Conservation (phyloP, 1,284 basidiomycete genomes). For the Trametes polyzona region DNA sequence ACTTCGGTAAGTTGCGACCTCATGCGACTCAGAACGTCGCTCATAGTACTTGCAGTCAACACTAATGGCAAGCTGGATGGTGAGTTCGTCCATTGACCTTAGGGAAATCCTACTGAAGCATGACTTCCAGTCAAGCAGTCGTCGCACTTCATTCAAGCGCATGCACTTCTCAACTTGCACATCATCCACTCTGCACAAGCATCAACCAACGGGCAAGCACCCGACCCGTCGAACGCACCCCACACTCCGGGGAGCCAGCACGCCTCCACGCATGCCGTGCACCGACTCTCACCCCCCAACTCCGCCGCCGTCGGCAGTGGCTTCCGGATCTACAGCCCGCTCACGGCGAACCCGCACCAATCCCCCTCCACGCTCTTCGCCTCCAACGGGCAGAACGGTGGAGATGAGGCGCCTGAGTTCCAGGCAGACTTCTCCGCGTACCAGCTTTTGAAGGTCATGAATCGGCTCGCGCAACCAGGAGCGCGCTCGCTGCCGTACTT, state of each 20-base stretch:
- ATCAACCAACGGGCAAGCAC: slow-evolving; percentile 29
- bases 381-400: slow-evolving; percentile 13
- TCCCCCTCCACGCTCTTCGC: slow-evolving; percentile 35
- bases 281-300: slow-evolving; percentile 39
- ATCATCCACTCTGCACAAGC: slow-evolving; percentile 75
- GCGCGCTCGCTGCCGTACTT: slow-evolving; percentile 73
- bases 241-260: slow-evolving; percentile 21
- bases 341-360: slow-evolving; percentile 43
- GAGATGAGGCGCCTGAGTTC: slow-evolving; percentile 37
- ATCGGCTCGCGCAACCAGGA: slow-evolving; percentile 63
- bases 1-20: slow-evolving; percentile 54
- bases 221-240: slow-evolving; percentile 18
- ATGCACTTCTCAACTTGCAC: slow-evolving; percentile 72
- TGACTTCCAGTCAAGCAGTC: slow-evolving; percentile 61
- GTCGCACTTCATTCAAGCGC: slow-evolving; percentile 79
- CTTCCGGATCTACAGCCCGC: slow-evolving; percentile 67
- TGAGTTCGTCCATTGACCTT: slow-evolving; percentile 37
- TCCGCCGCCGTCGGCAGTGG: slow-evolving; percentile 38
- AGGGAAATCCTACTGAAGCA: slow-evolving; percentile 7
- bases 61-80: slow-evolving; percentile 39
- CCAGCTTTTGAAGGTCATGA: slow-evolving; percentile 77
- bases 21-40: neutral
- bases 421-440: slow-evolving; percentile 65
- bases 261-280: slow-evolving; percentile 56
- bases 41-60: slow-evolving; percentile 33